These are phyloP conservation scores for Xylaria sp. DNA, from an alignment of 2,329 filamentous ascomycete species.

Conservation along the genomic window DNA sequence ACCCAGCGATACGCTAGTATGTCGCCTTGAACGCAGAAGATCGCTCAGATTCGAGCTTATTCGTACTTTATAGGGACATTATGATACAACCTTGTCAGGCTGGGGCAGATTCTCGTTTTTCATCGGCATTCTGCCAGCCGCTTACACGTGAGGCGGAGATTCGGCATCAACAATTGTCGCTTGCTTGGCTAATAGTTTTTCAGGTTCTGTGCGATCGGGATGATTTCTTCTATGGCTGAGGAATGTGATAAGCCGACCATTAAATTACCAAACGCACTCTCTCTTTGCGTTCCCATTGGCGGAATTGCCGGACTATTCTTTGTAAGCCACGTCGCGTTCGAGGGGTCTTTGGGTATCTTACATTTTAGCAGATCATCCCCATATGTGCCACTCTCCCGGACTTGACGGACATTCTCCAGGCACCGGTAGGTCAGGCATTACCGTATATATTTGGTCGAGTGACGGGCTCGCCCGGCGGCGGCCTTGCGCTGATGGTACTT, in stretches of 20 bases:
- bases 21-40: slow-evolving; percentile 2
- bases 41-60: background rate
- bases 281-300: slow-evolving; percentile 57
- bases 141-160: slow-evolving; percentile 50
- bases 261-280: slow-evolving; percentile 58
- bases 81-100: slow-evolving; percentile 60
- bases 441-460: slow-evolving; percentile 59
- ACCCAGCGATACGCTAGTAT: slow-evolving; percentile 53
- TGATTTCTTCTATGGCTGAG: slow-evolving; percentile 68
- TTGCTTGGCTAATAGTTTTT: slow-evolving; percentile 7
- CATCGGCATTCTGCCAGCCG: slow-evolving; percentile 64
- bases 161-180: background rate
- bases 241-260: slow-evolving; percentile 59
- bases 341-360: background rate
- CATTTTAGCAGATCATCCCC: slow-evolving; percentile 49
- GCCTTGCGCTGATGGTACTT: slow-evolving; percentile 57
- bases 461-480: slow-evolving; percentile 56
- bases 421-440: slow-evolving; percentile 58
- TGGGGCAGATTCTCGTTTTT: slow-evolving; percentile 67
- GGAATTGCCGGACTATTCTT: slow-evolving; percentile 61
- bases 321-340: slow-evolving; percentile 31
- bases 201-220: slow-evolving; percentile 63
- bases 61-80: slow-evolving; percentile 49
- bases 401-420: slow-evolving; percentile 50
- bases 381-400: slow-evolving; percentile 54